Evolutionary conservation across 495 filamentous ascomycete genomes (phyloP).

Genomic region (Penicillium longicatenatum): DNA sequence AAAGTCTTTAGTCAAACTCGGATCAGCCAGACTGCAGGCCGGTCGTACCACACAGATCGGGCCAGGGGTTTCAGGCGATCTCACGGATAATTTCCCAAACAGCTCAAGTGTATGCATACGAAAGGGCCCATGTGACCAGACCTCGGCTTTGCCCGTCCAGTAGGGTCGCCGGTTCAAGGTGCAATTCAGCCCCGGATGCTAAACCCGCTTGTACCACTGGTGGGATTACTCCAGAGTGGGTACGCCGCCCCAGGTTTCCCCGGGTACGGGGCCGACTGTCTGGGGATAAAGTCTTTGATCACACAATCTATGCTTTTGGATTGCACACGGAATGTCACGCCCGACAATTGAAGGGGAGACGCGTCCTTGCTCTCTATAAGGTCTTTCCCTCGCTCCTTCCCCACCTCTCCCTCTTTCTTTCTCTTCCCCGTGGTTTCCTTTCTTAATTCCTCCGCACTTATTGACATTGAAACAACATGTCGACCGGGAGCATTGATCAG

Average conservation of each 20-base stretch:
- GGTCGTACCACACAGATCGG: background rate
- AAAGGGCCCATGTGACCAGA: background rate
- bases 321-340: background rate
- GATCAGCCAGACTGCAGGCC: background rate
- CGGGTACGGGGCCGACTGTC: background rate
- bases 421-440: background rate
- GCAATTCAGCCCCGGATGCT: background rate
- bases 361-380: background rate
- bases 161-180: background rate
- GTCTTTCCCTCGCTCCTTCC: background rate
- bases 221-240: slow-evolving; percentile 4
- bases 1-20: background rate
- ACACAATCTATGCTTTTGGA: background rate
- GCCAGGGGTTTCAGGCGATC: background rate
- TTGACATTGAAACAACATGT: background rate
- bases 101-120: background rate
- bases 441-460: background rate
- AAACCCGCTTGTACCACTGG: background rate
- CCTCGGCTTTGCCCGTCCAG: background rate
- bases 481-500: background rate
- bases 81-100: background rate
- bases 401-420: background rate
- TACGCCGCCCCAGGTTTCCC: slow-evolving; percentile 2
- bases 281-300: background rate
- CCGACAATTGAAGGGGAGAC: background rate